These are phyloP conservation scores for Colletotrichum spaethianum DNA, from an alignment of 2,329 filamentous ascomycete genomes.

Conservation along the genomic window DNA sequence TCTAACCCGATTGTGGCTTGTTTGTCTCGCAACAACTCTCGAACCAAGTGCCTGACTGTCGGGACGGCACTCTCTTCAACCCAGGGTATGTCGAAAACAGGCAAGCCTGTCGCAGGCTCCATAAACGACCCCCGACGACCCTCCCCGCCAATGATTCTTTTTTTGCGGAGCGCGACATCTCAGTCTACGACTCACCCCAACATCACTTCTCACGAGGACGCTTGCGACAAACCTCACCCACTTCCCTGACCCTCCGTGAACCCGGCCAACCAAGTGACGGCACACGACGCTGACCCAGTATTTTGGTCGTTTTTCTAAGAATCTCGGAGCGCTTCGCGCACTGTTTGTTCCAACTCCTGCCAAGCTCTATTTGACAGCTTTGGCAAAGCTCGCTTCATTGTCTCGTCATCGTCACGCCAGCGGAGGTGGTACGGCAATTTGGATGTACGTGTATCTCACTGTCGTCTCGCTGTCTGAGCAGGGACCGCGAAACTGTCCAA, in stretches of 20 bases:
- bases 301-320: slow-evolving; percentile 15
- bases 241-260: neutral
- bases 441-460: neutral
- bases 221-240: slow-evolving; percentile 7
- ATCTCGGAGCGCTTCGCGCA: slow-evolving; percentile 7
- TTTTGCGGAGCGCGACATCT: slow-evolving; percentile 5
- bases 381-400: neutral
- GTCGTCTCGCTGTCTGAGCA: neutral
- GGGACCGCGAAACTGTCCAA: neutral
- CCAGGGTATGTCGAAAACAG: neutral
- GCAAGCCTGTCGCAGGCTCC: slow-evolving; percentile 21
- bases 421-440: neutral
- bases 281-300: slow-evolving; percentile 17
- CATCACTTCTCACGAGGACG: slow-evolving; percentile 3
- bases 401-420: neutral
- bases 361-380: slow-evolving; percentile 1
- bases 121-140: slow-evolving; percentile 14
- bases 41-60: slow-evolving; percentile 35
- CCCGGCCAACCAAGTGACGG: slow-evolving; percentile 12
- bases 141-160: slow-evolving; percentile 1
- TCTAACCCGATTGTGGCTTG: slow-evolving; percentile 27
- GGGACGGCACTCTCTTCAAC: slow-evolving; percentile 33
- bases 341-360: neutral
- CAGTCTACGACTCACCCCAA: slow-evolving; percentile 6
- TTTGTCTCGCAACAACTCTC: slow-evolving; percentile 17